These are phyloP conservation scores for Pythium guiyangense DNA, from an alignment of 352 stramenopile genomes.

Conservation along the genomic window DNA sequence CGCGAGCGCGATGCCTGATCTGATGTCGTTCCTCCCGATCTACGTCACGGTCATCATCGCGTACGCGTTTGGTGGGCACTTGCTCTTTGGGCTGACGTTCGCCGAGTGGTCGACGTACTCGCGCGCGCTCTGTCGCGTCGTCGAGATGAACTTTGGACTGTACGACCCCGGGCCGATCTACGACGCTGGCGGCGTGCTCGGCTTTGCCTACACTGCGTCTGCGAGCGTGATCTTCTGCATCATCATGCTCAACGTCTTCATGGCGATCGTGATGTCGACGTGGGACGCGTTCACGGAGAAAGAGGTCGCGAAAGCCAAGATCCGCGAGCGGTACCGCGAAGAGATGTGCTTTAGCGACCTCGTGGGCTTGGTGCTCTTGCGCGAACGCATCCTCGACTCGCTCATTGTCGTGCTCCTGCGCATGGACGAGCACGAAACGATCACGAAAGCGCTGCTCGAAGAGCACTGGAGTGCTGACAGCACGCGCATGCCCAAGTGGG, in stretches of 20 bases:
- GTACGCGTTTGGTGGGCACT: slow-evolving; percentile 64
- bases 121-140: slow-evolving; percentile 51
- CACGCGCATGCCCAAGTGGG: background rate
- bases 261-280: slow-evolving; percentile 74
- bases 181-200: slow-evolving; percentile 46
- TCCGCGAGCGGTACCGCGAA: slow-evolving; percentile 38
- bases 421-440: slow-evolving; percentile 26
- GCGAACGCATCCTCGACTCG: slow-evolving; percentile 43
- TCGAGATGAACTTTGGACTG: slow-evolving; percentile 72
- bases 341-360: slow-evolving; percentile 33
- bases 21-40: slow-evolving; percentile 68
- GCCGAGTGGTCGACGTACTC: slow-evolving; percentile 61
- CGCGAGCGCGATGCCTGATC: slow-evolving; percentile 58
- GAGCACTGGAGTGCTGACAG: slow-evolving; percentile 20
- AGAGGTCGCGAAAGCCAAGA: slow-evolving; percentile 38
- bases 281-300: slow-evolving; percentile 57
- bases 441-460: slow-evolving; percentile 34
- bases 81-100: slow-evolving; percentile 63
- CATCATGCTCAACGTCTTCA: slow-evolving; percentile 79
- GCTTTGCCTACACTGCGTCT: slow-evolving; percentile 64
- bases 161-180: slow-evolving; percentile 70
- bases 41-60: slow-evolving; percentile 55
- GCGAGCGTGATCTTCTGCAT: slow-evolving; percentile 68
- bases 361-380: slow-evolving; percentile 32
- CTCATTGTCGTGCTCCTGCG: slow-evolving; percentile 41